Base-by-base conservation (phyloP, 1,139 yeast species). In the Wickerhamomyces sp. region DNA sequence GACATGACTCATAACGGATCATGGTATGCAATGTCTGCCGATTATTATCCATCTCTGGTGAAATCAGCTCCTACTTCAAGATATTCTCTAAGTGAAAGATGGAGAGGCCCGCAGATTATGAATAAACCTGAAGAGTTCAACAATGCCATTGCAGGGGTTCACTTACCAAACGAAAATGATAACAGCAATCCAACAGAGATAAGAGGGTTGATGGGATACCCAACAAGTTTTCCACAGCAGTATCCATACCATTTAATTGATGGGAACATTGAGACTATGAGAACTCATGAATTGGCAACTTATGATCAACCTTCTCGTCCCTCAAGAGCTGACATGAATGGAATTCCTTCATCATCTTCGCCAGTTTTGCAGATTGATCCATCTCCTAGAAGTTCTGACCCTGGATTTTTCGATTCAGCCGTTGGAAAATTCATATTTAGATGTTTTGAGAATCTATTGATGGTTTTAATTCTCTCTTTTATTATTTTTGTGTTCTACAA, bases 11-110 rank as follows among this genome's bases (percentile, higher is more conserved):
- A 27, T 9, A 45, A 49, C 34, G 55, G 57, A 0, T 56, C 61
- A 0, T 90, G 96, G 96, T 88, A 78, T 68, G 97, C 96, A 10
- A 74, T 91, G 77, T 85, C 95, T 31, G 86, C 82, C 53, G 63
- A 65, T 29, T 75, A 81, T 55, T 91, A 83, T 59, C 96, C 97
- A 0, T 81, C 94, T 0, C 64, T 90, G 43, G 90, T 91, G 23
- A 80, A 81, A 50, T 78, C 88, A 27, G 94, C 97, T 0, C 93
- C 95, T 0, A 59, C 76, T 4, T 79, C 90, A 0, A 73, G 75
- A 48, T 83, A 79, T 56, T 79, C 79, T 38, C 58, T 76, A 45
- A 67, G 67, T 51, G 69, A 67, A 39, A 59, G 67, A 38, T 72
- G 76, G 73, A 64, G 75, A 49, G 49, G 61, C 2, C 59, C 69